Conservation (phyloP, 108 stramenopile genomes). For the Conticribra weissflogii region DNA sequence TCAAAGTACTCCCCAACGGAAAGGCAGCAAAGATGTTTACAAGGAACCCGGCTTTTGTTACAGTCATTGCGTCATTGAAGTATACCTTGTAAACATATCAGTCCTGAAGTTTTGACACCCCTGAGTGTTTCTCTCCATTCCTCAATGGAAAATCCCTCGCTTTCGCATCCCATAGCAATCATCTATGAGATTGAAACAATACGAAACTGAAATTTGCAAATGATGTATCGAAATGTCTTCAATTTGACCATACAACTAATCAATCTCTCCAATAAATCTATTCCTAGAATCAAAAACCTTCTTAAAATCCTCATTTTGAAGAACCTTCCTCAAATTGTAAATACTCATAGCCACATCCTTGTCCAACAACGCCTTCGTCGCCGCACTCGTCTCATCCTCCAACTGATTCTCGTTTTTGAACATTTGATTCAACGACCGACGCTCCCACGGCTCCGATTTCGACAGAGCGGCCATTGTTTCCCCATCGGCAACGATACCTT, state of each 20-base stretch:
- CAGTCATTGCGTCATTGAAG: too few relatives aligned
- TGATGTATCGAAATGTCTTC: background rate
- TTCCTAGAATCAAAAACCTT: slow-evolving; percentile 84
- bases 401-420: slow-evolving; percentile 42
- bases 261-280: slow-evolving; percentile 80
- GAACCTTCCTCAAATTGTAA: slow-evolving; percentile 54
- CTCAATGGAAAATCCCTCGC: too few relatives aligned
- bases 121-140: too few relatives aligned
- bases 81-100: too few relatives aligned
- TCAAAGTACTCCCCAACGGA: too few relatives aligned
- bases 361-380: slow-evolving; percentile 40
- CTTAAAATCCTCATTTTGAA: slow-evolving; percentile 72
- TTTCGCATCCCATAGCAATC: background rate
- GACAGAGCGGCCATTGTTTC: slow-evolving; percentile 77
- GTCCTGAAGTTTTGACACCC: too few relatives aligned
- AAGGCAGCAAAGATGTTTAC: too few relatives aligned
- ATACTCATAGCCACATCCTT: slow-evolving; percentile 76
- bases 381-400: slow-evolving; percentile 29
- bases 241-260: slow-evolving; percentile 24
- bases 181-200: background rate
- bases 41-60: too few relatives aligned
- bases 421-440: slow-evolving; percentile 40
- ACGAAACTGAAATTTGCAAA: background rate
- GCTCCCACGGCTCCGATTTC: slow-evolving; percentile 78
- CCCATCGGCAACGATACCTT: slow-evolving; percentile 70